Percentiles rank a stretch among this genome's conserved stretches.
Evolutionary conservation across 768 basidiomycete genomes (phyloP).

Genomic region (Termitomyces sp.): DNA sequence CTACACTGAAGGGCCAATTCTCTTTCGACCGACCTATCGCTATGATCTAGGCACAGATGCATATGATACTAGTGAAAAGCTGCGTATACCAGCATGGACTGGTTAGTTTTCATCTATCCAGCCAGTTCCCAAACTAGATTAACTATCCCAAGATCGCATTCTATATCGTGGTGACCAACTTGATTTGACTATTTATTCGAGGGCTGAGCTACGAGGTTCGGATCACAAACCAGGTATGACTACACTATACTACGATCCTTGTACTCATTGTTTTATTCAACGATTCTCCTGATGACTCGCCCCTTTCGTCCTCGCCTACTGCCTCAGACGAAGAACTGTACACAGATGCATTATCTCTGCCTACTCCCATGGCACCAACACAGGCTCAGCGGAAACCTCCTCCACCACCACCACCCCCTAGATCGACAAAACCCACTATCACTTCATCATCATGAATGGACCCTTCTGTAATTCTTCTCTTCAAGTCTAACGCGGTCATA

Average conservation of each 20-base stretch:
- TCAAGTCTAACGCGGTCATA: neutral
- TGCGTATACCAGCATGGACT: conserved; percentile 96
- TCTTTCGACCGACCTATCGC: conserved; percentile 95
- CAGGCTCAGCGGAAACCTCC: conserved; percentile 34
- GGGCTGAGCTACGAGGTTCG: conserved; percentile 84
- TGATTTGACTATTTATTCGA: conserved; percentile 73
- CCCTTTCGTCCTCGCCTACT: conserved; percentile 70
- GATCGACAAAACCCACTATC: conserved; percentile 21
- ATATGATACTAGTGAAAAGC: conserved; percentile 96
- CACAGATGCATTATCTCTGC: conserved; percentile 64
- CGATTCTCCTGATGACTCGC: conserved; percentile 60
- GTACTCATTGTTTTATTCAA: conserved; percentile 1
- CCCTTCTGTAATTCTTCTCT: neutral
- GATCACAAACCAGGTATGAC: conserved; percentile 87
- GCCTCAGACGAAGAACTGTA: conserved; percentile 86
- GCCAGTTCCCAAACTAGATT: neutral
- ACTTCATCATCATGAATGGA: neutral
- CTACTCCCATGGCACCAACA: conserved; percentile 64
- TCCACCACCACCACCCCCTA: conserved; percentile 45
- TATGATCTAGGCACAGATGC: conserved; percentile 78
- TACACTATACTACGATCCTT: neutral
- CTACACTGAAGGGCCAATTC: conserved; percentile 83
- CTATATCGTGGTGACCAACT: conserved; percentile 72
- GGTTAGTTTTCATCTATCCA: conserved; percentile 39
- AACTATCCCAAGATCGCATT: conserved; percentile 70